Conservation (phyloP, 306 rosid genomes). For the Vigna angularis region DNA sequence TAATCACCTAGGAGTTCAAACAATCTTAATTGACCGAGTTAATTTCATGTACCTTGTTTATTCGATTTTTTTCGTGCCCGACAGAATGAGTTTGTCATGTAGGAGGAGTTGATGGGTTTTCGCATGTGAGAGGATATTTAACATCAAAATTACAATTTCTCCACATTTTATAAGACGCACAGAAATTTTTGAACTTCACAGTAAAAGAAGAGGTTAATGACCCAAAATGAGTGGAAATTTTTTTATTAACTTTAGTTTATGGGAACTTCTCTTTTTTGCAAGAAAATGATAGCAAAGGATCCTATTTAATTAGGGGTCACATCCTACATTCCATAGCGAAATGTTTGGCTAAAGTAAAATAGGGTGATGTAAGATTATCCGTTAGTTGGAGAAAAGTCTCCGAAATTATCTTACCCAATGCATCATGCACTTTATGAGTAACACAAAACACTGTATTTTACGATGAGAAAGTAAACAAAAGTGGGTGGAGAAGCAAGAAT, state of each 20-base stretch:
- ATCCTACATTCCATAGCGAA: slow-evolving; percentile 41
- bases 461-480: neutral
- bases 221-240: neutral
- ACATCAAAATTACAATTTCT: neutral
- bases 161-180: neutral
- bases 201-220: no score
- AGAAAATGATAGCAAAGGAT: neutral
- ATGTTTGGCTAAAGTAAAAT: slow-evolving; percentile 24
- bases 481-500: slow-evolving; percentile 5
- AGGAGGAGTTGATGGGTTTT: slow-evolving; percentile 7
- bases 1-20: slow-evolving; percentile 7
- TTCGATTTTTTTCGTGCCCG: slow-evolving; percentile 12
- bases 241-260: neutral
- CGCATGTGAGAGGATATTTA: slow-evolving; percentile 14
- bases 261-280: neutral
- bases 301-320: slow-evolving; percentile 38
- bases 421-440: neutral
- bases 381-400: slow-evolving; percentile 43
- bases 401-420: slow-evolving; percentile 31
- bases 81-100: slow-evolving; percentile 31
- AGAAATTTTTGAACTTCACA: no score
- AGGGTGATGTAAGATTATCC: slow-evolving; percentile 30
- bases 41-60: neutral
- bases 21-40: slow-evolving; percentile 19
- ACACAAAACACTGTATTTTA: slow-evolving; percentile 14